Evolutionary conservation across 495 filamentous ascomycete species (phyloP).

Genomic region (Letharia lupina): DNA sequence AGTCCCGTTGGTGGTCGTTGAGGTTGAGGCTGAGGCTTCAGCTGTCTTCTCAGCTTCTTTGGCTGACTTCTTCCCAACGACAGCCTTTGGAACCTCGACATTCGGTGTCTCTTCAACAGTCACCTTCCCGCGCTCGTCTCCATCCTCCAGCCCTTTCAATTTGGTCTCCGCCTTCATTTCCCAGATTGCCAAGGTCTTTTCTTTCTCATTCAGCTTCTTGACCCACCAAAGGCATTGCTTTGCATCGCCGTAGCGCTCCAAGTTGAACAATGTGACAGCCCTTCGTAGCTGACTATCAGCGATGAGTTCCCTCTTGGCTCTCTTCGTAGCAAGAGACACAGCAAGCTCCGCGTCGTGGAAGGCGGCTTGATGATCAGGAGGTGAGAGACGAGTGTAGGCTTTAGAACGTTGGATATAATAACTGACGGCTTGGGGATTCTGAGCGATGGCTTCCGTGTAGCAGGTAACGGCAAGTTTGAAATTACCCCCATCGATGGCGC

Average conservation of each 20-base stretch:
- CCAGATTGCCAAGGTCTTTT: slow-evolving; percentile 59
- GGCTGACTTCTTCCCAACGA: slow-evolving; percentile 22
- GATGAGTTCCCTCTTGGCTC: slow-evolving; percentile 74
- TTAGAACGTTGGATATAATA: slow-evolving; percentile 87
- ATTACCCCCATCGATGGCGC: slow-evolving; percentile 55
- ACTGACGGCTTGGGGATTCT: slow-evolving; percentile 56
- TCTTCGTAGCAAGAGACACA: slow-evolving; percentile 56
- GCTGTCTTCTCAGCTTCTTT: slow-evolving; percentile 22
- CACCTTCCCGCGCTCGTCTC: slow-evolving; percentile 49
- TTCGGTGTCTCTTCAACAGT: slow-evolving; percentile 58
- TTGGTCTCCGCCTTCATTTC: slow-evolving; percentile 45
- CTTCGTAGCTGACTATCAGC: slow-evolving; percentile 72
- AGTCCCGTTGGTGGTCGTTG: neutral
- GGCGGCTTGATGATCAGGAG: slow-evolving; percentile 46
- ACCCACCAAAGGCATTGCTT: slow-evolving; percentile 61
- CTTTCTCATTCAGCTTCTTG: slow-evolving; percentile 51
- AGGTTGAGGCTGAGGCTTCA: slow-evolving; percentile 6
- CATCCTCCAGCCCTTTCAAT: slow-evolving; percentile 47
- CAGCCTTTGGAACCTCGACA: slow-evolving; percentile 37
- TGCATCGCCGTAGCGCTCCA: slow-evolving; percentile 69
- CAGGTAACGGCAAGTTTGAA: slow-evolving; percentile 58
- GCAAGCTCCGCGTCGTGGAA: slow-evolving; percentile 77
- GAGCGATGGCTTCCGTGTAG: slow-evolving; percentile 67
- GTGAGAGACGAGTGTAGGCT: slow-evolving; percentile 61
- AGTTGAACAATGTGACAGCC: slow-evolving; percentile 60